phyloP scores from a whole-genome alignment of 2,329 filamentous ascomycete genomes.

The Gremmenia infestans region DNA sequence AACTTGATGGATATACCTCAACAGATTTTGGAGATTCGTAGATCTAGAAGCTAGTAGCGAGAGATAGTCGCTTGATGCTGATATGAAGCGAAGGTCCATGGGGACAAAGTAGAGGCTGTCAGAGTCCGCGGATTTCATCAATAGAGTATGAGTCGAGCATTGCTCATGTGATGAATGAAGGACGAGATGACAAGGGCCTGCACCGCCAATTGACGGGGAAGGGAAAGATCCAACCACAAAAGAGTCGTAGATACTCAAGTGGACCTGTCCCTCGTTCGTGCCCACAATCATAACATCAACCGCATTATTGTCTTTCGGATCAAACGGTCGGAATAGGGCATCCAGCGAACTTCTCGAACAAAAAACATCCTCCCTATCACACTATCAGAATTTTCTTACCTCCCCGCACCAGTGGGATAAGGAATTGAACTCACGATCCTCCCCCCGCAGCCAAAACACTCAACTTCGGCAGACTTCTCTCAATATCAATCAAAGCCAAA shows the following conservation, averaged over 20 bases:
- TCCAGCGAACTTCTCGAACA: slow-evolving; percentile 31
- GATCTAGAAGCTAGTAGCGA: slow-evolving; percentile 82
- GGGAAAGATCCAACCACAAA: slow-evolving; percentile 69
- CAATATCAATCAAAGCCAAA: slow-evolving; percentile 69
- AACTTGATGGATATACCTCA: slow-evolving; percentile 79
- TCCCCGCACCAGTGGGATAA: background rate
- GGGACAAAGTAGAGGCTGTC: slow-evolving; percentile 58
- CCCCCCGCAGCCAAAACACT: slow-evolving; percentile 65
- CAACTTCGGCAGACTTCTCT: slow-evolving; percentile 70
- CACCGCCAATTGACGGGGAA: slow-evolving; percentile 34
- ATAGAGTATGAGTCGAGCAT: slow-evolving; percentile 69
- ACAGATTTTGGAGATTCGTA: slow-evolving; percentile 78
- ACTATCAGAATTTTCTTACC: slow-evolving; percentile 5
- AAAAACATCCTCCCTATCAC: slow-evolving; percentile 31
- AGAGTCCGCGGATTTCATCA: slow-evolving; percentile 47
- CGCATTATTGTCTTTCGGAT: slow-evolving; percentile 62
- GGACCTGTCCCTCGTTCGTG: slow-evolving; percentile 63
- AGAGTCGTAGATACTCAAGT: slow-evolving; percentile 80
- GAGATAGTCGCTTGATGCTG: slow-evolving; percentile 71
- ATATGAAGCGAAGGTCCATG: slow-evolving; percentile 79
- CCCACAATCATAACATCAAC: slow-evolving; percentile 76
- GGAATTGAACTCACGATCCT: slow-evolving; percentile 46
- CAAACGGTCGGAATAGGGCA: slow-evolving; percentile 31
- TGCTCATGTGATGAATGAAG: slow-evolving; percentile 67
- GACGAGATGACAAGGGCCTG: slow-evolving; percentile 33